Conservation (phyloP, 805 yeast genomes). For the Ogataea paraovalis region DNA sequence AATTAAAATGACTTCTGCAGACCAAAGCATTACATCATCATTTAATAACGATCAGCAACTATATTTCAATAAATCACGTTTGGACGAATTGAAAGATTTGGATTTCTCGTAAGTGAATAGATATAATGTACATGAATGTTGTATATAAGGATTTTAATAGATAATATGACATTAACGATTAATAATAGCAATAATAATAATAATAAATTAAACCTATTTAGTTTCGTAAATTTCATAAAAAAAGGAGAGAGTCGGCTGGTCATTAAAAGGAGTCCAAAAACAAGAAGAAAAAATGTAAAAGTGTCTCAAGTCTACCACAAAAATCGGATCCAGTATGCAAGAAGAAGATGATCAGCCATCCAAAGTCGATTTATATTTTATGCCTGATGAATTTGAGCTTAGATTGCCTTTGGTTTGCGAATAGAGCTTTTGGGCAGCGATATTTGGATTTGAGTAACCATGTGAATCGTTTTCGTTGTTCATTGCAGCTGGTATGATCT, state of each 20-base stretch:
- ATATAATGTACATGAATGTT: not conserved
- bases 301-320: not conserved
- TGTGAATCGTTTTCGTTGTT: constrained; percentile 6
- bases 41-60: not conserved
- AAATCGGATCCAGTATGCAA: not conserved
- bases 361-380: not conserved
- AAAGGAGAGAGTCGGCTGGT: not conserved
- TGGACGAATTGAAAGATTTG: constrained; percentile 12
- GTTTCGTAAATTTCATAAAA: not conserved
- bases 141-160: too few relatives aligned
- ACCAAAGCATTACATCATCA: not conserved
- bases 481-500: constrained; percentile 33
- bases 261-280: not conserved
- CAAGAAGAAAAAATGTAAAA: not conserved
- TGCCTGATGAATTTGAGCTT: constrained; percentile 2
- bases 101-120: constrained; percentile 3
- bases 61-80: constrained; percentile 2
- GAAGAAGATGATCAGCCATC: not conserved
- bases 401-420: constrained; percentile 16
- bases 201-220: not conserved
- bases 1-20: not conserved
- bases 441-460: constrained; percentile 9
- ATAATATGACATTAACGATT: not conserved
- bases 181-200: too few relatives aligned
- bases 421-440: constrained; percentile 19